A percentile compares a stretch with the other conserved stretches of the same genome.
Conservation (phyloP, 2,329 filamentous ascomycete genomes). For the Dothideomycetidae sp. region DNA sequence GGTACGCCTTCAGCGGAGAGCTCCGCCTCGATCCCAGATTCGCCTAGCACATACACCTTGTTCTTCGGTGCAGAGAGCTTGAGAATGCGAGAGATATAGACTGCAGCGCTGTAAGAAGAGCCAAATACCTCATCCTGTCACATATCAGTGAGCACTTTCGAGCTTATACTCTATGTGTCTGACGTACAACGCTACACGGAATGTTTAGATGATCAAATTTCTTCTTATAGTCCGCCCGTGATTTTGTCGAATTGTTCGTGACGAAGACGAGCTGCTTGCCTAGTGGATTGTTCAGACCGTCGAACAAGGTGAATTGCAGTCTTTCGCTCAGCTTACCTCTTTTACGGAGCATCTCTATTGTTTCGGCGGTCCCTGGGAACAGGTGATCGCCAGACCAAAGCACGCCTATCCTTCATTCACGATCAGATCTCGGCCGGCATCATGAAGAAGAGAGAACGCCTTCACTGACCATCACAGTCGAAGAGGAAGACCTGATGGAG, state of each 20-base stretch:
- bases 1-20: conserved; percentile 43
- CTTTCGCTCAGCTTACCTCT: conserved; percentile 46
- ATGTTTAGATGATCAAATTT: conserved; percentile 77
- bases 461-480: conserved; percentile 94
- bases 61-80: conserved; percentile 62
- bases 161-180: not conserved
- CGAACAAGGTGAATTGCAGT: not conserved
- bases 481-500: conserved; percentile 65
- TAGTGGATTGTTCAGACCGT: conserved; percentile 23
- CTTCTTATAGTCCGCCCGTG: conserved; percentile 78
- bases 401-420: conserved; percentile 53
- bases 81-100: conserved; percentile 92
- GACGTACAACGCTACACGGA: conserved; percentile 48
- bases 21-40: conserved; percentile 82
- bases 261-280: conserved; percentile 92
- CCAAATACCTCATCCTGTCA: conserved; percentile 79
- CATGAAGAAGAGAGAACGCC: too few relatives aligned
- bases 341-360: conserved; percentile 64
- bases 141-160: conserved; percentile 1
- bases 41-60: conserved; percentile 90
- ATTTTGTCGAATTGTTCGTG: conserved; percentile 98
- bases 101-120: conserved; percentile 83
- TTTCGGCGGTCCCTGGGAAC: conserved; percentile 74
- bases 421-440: conserved; percentile 21
- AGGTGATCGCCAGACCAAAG: conserved; percentile 91